These are phyloP conservation scores for Sisymbrium altissimum DNA, from an alignment of 345 rosid species.

Conservation along the genomic window DNA sequence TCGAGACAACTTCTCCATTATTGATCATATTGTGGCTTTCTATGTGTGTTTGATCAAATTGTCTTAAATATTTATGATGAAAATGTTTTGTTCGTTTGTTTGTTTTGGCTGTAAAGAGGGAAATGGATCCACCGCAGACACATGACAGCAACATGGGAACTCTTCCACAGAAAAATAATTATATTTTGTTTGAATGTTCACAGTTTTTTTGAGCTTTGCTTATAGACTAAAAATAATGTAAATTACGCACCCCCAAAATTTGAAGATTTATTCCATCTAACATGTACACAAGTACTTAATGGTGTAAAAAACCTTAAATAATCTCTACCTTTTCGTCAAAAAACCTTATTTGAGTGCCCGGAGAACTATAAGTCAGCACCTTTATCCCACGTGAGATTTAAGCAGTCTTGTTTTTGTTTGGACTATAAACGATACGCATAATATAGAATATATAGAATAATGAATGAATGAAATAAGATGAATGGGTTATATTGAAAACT, in stretches of 20 bases:
- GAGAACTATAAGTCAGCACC: background rate
- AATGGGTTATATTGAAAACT: too few species aligned
- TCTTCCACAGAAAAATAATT: background rate
- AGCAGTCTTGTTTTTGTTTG: background rate
- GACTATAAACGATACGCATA: too few species aligned
- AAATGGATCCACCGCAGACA: conserved; percentile 18
- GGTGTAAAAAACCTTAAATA: background rate
- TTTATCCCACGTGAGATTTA: background rate
- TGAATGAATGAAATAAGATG: too few species aligned
- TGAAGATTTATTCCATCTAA: background rate
- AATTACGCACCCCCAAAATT: background rate
- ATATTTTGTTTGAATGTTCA: background rate
- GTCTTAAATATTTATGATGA: background rate
- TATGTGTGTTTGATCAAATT: conserved; percentile 11
- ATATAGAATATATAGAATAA: too few species aligned
- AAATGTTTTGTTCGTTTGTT: conserved; percentile 12
- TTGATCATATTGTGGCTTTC: conserved; percentile 4
- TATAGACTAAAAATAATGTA: background rate
- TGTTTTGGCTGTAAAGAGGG: conserved; percentile 15
- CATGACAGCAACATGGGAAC: conserved; percentile 22
- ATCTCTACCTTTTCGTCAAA: background rate
- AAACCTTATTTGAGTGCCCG: background rate
- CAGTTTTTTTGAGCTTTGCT: background rate
- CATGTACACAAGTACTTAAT: background rate
- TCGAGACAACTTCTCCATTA: conserved; percentile 11